Evolutionary conservation across 75 land plant species (phyloP).

Genomic region (Pinus tabuliformis): DNA sequence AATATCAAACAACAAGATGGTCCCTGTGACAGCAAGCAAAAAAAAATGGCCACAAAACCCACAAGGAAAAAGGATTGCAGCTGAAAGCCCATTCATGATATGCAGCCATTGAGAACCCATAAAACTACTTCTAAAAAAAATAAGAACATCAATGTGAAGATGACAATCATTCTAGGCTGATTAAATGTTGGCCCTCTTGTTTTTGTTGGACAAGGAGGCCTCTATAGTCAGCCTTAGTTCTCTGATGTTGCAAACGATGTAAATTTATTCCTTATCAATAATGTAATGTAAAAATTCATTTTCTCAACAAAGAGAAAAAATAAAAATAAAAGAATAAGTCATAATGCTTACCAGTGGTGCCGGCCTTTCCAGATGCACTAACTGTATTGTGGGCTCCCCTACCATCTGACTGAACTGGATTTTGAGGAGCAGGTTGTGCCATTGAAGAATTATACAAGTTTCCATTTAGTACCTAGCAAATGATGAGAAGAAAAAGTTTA

Average conservation of each 20-base stretch:
- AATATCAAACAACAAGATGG: neutral
- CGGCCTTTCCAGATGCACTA: neutral
- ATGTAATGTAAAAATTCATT: too few relatives aligned
- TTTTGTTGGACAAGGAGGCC: too few relatives aligned
- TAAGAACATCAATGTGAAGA: too few relatives aligned
- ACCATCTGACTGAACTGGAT: constrained; percentile 5
- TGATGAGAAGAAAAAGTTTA: neutral
- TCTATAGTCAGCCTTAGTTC: too few relatives aligned
- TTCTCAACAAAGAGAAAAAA: too few relatives aligned
- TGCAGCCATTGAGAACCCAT: neutral
- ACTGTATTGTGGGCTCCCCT: neutral
- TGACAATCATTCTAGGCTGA: too few relatives aligned
- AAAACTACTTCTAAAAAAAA: neutral
- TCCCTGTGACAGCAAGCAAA: neutral
- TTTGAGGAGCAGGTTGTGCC: constrained; percentile 1
- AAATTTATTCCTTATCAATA: too few relatives aligned
- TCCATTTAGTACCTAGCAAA: neutral
- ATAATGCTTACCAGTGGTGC: constrained; percentile 3
- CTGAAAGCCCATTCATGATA: neutral
- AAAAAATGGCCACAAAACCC: neutral
- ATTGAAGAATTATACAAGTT: constrained; percentile 4
- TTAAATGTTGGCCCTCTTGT: too few relatives aligned
- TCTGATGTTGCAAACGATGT: too few relatives aligned
- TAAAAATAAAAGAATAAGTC: too few relatives aligned
- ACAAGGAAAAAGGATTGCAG: neutral